phyloP scores from a whole-genome alignment of 805 yeast species.

The Saccharomycopsis sp. region DNA sequence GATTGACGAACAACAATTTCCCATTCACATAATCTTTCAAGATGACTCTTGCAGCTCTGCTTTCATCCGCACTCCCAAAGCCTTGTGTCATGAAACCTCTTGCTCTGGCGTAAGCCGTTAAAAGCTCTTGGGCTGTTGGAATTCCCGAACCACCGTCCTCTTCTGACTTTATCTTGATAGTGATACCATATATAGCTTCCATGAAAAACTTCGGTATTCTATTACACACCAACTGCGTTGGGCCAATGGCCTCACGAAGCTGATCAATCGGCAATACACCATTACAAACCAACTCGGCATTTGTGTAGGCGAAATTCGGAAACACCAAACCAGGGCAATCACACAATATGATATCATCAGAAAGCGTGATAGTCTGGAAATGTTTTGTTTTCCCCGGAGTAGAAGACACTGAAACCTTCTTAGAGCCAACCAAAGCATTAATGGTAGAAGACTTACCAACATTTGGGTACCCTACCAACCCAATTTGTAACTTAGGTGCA shows the following conservation, averaged over 20 bases:
- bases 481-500: conserved; percentile 67
- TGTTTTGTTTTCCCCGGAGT: conserved; percentile 99
- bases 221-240: conserved; percentile 74
- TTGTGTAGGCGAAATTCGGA: conserved; percentile 94
- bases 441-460: conserved; percentile 97
- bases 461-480: conserved; percentile 96
- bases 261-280: conserved; percentile 99
- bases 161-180: conserved; percentile 60
- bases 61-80: conserved; percentile 93
- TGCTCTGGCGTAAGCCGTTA: conserved; percentile 89
- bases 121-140: conserved; percentile 82
- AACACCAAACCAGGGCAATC: conserved; percentile 99
- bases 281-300: conserved; percentile 92
- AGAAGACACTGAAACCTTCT: conserved; percentile 95
- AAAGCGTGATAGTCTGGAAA: conserved; percentile 87
- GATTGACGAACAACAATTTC: conserved; percentile 71
- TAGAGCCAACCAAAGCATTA: conserved; percentile 91
- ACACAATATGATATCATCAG: conserved; percentile 77
- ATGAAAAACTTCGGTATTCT: conserved; percentile 81
- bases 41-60: conserved; percentile 86
- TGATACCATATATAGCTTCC: conserved; percentile 91
- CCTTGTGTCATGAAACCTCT: conserved; percentile 98
- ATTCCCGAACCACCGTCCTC: conserved; percentile 87
- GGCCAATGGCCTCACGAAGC: conserved; percentile 84
- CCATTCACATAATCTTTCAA: conserved; percentile 94